These are phyloP conservation scores for Penicillium crustosum DNA, from an alignment of 2,329 filamentous ascomycete genomes.

Conservation along the genomic window DNA sequence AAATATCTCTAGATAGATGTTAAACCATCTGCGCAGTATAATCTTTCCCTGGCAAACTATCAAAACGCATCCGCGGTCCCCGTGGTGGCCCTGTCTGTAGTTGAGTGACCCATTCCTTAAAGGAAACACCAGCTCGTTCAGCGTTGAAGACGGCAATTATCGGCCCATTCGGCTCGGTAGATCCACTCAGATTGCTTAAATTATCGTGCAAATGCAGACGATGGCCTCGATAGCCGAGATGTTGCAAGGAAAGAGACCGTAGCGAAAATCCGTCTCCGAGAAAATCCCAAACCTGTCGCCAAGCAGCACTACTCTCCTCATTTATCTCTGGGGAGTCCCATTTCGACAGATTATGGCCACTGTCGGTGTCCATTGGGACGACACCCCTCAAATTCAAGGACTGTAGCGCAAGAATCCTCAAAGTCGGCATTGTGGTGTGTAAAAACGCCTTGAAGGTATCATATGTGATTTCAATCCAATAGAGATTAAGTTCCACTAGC, in stretches of 20 bases:
- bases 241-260: not conserved
- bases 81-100: not conserved
- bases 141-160: not conserved
- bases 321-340: not conserved
- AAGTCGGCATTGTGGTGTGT: not conserved
- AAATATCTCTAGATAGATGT: not conserved
- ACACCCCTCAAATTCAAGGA: not conserved
- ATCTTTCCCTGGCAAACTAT: not conserved
- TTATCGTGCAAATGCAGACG: not conserved
- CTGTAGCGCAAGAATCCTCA: not conserved
- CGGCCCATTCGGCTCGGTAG: not conserved
- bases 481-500: not conserved
- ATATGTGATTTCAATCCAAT: not conserved
- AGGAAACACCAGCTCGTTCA: not conserved
- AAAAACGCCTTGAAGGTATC: not conserved
- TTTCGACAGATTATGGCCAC: not conserved
- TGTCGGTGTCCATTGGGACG: not conserved
- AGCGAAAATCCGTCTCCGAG: not conserved
- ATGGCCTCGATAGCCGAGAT: not conserved
- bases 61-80: not conserved
- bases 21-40: not conserved
- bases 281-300: conserved; percentile 1
- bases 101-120: not conserved
- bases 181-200: not conserved
- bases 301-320: not conserved